Evolutionary conservation across 805 yeast genomes (phyloP).

Genomic region (Tetrapisispora taiwanensis): DNA sequence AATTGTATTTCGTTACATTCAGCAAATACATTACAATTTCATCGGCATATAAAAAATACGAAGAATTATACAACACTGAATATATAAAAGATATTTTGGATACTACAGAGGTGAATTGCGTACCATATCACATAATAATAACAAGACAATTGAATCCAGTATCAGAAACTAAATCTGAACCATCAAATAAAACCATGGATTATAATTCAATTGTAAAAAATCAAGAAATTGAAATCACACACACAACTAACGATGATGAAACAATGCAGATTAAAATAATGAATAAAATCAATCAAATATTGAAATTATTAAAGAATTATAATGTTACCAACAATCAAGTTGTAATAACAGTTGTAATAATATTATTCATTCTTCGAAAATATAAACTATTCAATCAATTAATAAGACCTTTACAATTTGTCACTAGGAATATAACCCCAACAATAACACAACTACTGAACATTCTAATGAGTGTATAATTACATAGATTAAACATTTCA

Average conservation of each 20-base stretch:
- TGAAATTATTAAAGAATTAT: not conserved
- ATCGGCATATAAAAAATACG: not conserved
- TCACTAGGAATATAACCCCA: constrained; percentile 1
- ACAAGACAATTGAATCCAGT: not conserved
- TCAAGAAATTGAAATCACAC: not conserved
- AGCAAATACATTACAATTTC: not conserved
- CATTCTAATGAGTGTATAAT: constrained; percentile 6
- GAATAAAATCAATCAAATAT: not conserved
- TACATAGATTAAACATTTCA: not conserved
- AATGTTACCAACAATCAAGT: not conserved
- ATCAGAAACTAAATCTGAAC: not conserved
- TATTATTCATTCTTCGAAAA: not conserved
- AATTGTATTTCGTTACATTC: constrained; percentile 1
- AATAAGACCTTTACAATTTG: not conserved
- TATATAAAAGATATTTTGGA: not conserved
- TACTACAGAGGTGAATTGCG: not conserved
- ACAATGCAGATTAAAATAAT: not conserved
- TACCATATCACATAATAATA: not conserved
- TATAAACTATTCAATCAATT: not conserved
- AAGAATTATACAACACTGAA: not conserved
- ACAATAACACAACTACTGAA: constrained; percentile 2
- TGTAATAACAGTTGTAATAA: not conserved
- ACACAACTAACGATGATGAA: not conserved
- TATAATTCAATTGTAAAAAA: not conserved
- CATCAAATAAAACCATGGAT: too few relatives aligned